phyloP scores from a whole-genome alignment of 192 early-diverging fungal genomes.

The Pilaira anomala region DNA sequence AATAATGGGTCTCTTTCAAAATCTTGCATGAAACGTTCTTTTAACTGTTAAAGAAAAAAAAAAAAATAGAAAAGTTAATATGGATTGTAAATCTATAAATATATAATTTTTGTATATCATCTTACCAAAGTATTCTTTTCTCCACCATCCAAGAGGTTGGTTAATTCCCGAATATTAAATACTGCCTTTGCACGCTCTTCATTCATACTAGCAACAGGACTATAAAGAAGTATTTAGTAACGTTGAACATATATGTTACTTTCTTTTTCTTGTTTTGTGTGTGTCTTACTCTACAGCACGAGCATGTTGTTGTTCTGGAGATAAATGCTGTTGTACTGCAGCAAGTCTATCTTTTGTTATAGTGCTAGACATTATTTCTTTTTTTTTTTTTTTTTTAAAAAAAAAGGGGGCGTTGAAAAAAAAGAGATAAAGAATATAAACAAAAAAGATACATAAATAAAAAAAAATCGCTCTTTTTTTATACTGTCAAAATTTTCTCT shows the following conservation, averaged over 20 bases:
- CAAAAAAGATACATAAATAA: too few species aligned
- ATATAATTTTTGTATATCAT: constrained; percentile 25
- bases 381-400: neutral
- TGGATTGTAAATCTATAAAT: neutral
- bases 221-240: neutral
- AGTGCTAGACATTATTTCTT: too few species aligned
- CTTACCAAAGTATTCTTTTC: constrained; percentile 44
- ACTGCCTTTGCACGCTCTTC: constrained; percentile 72
- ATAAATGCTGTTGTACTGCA: constrained; percentile 25
- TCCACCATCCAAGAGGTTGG: constrained; percentile 82
- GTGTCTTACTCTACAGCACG: constrained; percentile 24
- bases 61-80: too few species aligned
- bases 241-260: neutral
- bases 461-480: too few species aligned
- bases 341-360: constrained; percentile 22
- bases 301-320: constrained; percentile 24
- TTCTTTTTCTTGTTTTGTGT: too few species aligned
- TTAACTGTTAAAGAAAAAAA: too few species aligned
- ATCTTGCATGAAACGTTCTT: constrained; percentile 79
- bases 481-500: too few species aligned
- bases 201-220: constrained; percentile 45
- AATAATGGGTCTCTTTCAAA: constrained; percentile 83
- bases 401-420: neutral
- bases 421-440: neutral
- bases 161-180: constrained; percentile 77